Evolutionary conservation across 1,139 yeast species (phyloP).

Genomic region (Spathaspora sp.): DNA sequence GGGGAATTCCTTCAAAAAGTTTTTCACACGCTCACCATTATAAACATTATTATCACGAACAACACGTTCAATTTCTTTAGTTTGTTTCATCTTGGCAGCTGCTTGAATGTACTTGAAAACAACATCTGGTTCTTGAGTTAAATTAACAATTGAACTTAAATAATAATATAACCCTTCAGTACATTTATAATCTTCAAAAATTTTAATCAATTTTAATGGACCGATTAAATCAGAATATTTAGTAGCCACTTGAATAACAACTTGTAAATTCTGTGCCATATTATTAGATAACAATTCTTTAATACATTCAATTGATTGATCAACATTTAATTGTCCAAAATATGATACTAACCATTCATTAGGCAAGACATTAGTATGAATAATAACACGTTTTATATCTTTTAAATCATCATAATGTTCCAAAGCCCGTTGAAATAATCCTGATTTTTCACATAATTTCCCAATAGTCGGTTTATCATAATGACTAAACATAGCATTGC

Average conservation of each 20-base stretch:
- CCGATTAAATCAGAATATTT: slow-evolving; percentile 95
- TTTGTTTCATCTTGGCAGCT: slow-evolving; percentile 87
- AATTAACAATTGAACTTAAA: slow-evolving; percentile 87
- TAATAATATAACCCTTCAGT: slow-evolving; percentile 93
- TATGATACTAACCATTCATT: slow-evolving; percentile 91
- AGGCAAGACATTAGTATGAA: slow-evolving; percentile 82
- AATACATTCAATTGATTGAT: slow-evolving; percentile 86
- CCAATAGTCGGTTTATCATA: slow-evolving; percentile 95
- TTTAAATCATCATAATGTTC: slow-evolving; percentile 93
- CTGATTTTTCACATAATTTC: slow-evolving; percentile 89
- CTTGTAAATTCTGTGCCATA: slow-evolving; percentile 85
- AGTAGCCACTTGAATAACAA: slow-evolving; percentile 94
- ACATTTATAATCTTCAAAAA: slow-evolving; percentile 92
- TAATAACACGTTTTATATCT: slow-evolving; percentile 93
- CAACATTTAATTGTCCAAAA: slow-evolving; percentile 93
- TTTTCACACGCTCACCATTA: slow-evolving; percentile 96
- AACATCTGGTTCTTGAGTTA: slow-evolving; percentile 92
- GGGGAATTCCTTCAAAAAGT: slow-evolving; percentile 90
- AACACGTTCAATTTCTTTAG: slow-evolving; percentile 91
- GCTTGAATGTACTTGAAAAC: slow-evolving; percentile 95
- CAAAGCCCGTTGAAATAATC: slow-evolving; percentile 89
- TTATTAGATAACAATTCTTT: slow-evolving; percentile 82
- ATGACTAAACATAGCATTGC: slow-evolving; percentile 93
- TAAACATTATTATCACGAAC: slow-evolving; percentile 93
- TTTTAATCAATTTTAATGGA: slow-evolving; percentile 74